These are phyloP conservation scores for Fonsecaea erecta DNA, from an alignment of 2,329 filamentous ascomycete species.

Conservation along the genomic window DNA sequence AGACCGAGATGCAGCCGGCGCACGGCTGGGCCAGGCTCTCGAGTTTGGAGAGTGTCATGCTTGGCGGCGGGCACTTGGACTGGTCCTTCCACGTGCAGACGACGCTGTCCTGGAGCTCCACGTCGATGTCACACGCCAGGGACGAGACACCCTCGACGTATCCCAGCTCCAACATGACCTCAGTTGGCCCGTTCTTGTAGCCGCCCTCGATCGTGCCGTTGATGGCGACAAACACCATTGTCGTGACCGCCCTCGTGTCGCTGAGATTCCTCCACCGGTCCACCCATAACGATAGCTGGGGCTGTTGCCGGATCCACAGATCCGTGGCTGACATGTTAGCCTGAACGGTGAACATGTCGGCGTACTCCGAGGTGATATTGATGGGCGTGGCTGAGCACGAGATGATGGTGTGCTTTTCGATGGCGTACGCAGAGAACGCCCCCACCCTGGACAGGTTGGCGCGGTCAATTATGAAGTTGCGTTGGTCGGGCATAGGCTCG, in stretches of 20 bases:
- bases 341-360: constrained; percentile 3
- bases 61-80: constrained; percentile 2
- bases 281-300: not conserved
- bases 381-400: not conserved
- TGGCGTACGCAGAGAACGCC: not conserved
- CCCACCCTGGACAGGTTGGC: constrained; percentile 1
- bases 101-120: constrained; percentile 4
- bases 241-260: constrained; percentile 3
- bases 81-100: constrained; percentile 2
- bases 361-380: not conserved
- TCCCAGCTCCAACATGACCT: not conserved
- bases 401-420: not conserved
- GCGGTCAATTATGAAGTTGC: constrained; percentile 4
- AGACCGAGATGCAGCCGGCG: constrained; percentile 2
- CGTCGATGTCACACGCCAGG: constrained; percentile 2
- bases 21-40: not conserved
- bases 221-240: constrained; percentile 1
- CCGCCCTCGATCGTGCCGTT: constrained; percentile 5
- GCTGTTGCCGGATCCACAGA: constrained; percentile 1
- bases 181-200: not conserved
- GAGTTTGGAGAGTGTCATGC: not conserved
- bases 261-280: not conserved
- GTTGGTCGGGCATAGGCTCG: constrained; percentile 4
- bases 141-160: not conserved
- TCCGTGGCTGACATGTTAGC: not conserved